Conservation (phyloP, 208 protist genomes). For the Crithidia thermophila region DNA sequence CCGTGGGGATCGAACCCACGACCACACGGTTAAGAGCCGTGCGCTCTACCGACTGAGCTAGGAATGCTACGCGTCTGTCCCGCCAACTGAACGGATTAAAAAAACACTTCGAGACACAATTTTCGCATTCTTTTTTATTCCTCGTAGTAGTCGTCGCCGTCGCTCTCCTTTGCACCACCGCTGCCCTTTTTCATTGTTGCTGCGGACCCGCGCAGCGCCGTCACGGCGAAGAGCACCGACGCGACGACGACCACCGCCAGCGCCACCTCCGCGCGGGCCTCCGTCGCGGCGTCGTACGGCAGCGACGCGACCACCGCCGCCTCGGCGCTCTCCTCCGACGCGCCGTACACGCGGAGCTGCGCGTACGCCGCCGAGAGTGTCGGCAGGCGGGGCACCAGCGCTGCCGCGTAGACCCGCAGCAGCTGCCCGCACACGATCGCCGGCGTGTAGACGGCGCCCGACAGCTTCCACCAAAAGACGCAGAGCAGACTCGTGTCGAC, state of each 20-base stretch:
- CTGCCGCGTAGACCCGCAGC: slow-evolving; percentile 54
- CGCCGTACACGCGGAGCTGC: slow-evolving; percentile 13
- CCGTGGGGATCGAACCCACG: slow-evolving; percentile 97
- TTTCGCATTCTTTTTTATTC: slow-evolving; percentile 6
- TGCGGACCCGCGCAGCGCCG: slow-evolving; percentile 34
- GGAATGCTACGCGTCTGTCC: slow-evolving; percentile 47
- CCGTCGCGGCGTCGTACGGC: slow-evolving; percentile 37
- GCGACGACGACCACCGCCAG: slow-evolving; percentile 27
- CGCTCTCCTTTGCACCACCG: too few species aligned
- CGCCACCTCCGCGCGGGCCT: slow-evolving; percentile 34
- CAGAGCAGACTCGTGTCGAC: slow-evolving; percentile 54
- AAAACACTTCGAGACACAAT: too few species aligned
- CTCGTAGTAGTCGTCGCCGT: slow-evolving; percentile 33
- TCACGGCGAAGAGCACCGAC: slow-evolving; percentile 37
- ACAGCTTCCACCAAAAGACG: slow-evolving; percentile 42
- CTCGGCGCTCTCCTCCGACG: slow-evolving; percentile 2
- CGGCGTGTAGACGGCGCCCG: slow-evolving; percentile 50
- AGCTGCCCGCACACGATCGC: slow-evolving; percentile 59
- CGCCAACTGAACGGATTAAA: too few species aligned
- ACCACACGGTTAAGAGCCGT: slow-evolving; percentile 98
- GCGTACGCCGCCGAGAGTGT: slow-evolving; percentile 22
- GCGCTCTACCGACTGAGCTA: slow-evolving; percentile 98
- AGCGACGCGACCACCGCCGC: slow-evolving; percentile 2
- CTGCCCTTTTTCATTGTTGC: too few species aligned
- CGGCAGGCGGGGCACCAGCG: slow-evolving; percentile 42